These are phyloP conservation scores for Scutellaria minor DNA, from an alignment of 257 asterid species.

Conservation along the genomic window DNA sequence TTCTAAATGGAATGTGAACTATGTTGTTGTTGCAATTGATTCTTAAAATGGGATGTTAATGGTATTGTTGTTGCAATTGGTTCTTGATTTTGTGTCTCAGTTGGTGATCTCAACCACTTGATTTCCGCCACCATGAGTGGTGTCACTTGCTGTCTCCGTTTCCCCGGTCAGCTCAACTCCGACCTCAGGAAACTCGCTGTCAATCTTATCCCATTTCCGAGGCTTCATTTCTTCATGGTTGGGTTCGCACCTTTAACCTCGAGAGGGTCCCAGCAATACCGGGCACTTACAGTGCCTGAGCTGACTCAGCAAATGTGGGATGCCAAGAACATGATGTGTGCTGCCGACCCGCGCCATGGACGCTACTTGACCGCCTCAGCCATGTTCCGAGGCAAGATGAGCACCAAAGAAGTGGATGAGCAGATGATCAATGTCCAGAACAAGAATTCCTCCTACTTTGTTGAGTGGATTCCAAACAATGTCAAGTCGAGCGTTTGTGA, in stretches of 20 bases:
- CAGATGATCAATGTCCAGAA: slow-evolving; percentile 64
- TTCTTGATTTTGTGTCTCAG: slow-evolving; percentile 36
- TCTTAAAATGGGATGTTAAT: neutral
- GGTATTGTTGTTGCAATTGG: neutral
- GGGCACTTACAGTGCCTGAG: slow-evolving; percentile 58
- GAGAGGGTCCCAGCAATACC: slow-evolving; percentile 63
- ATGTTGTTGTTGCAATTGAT: neutral
- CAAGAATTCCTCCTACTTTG: slow-evolving; percentile 61
- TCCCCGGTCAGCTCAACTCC: slow-evolving; percentile 66
- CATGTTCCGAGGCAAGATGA: slow-evolving; percentile 65
- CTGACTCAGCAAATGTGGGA: slow-evolving; percentile 70
- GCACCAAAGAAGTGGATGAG: slow-evolving; percentile 63
- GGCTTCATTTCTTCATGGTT: slow-evolving; percentile 66
- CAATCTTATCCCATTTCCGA: slow-evolving; percentile 65
- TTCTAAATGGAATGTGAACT: neutral
- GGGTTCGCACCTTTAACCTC: slow-evolving; percentile 62
- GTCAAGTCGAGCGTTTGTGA: slow-evolving; percentile 60
- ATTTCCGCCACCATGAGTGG: slow-evolving; percentile 71
- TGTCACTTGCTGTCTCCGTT: slow-evolving; percentile 65
- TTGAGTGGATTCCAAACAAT: slow-evolving; percentile 66
- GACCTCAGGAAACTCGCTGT: slow-evolving; percentile 63
- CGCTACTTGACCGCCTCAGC: slow-evolving; percentile 62
- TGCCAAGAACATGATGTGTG: slow-evolving; percentile 67
- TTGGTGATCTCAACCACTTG: slow-evolving; percentile 71
- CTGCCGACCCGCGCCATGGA: slow-evolving; percentile 59